A percentile compares a stretch with the other conserved stretches of the same genome.
Evolutionary conservation across 1,284 basidiomycete genomes (phyloP).

Genomic region (Filobasidium uniguttulatum): DNA sequence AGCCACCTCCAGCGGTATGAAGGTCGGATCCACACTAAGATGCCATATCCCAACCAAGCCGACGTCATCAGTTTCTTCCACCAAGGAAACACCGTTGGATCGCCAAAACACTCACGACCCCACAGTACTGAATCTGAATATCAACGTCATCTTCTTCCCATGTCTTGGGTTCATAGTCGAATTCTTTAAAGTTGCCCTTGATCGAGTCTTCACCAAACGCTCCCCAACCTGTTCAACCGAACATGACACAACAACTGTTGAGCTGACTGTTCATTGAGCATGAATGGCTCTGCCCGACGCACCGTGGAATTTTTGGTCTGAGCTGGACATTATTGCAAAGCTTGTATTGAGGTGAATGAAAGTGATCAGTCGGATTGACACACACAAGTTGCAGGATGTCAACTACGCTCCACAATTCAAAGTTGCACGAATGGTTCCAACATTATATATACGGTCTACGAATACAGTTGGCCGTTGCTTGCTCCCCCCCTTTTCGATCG

Average conservation of each 20-base stretch:
- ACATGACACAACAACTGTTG: not conserved
- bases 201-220: slow-evolving; percentile 27
- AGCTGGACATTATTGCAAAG: slow-evolving; percentile 7
- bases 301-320: slow-evolving; percentile 17
- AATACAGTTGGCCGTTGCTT: no score
- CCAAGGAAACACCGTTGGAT: not conserved
- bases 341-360: no score
- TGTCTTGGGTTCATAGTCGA: slow-evolving; percentile 30
- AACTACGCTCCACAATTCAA: no score
- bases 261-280: not conserved
- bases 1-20: slow-evolving; percentile 22
- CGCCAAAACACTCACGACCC: slow-evolving; percentile 24
- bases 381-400: no score
- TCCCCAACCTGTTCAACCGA: slow-evolving; percentile 26
- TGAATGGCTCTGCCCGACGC: not conserved
- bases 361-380: no score
- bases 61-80: no score
- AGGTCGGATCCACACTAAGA: slow-evolving; percentile 18
- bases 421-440: no score
- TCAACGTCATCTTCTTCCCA: slow-evolving; percentile 37
- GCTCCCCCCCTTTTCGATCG: no score
- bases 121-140: slow-evolving; percentile 29
- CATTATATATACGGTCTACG: no score
- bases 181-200: slow-evolving; percentile 32
- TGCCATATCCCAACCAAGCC: not conserved